phyloP scores from a whole-genome alignment of 2,329 filamentous ascomycete genomes.

The Graphiopsis chlorocephala region DNA sequence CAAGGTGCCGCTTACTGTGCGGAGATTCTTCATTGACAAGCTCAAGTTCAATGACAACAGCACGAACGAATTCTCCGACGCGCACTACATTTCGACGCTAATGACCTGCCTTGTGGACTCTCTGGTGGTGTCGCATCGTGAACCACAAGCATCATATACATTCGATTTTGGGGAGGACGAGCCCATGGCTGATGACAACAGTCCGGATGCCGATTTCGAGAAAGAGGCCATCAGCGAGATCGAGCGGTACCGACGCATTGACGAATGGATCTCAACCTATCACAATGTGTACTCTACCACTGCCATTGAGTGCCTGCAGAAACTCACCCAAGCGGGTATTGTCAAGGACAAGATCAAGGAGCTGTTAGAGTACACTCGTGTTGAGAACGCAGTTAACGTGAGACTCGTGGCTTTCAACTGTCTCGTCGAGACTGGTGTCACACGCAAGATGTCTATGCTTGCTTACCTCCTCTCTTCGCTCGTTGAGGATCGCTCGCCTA shows the following conservation, averaged over 20 bases:
- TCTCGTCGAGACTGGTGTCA: constrained; percentile 55
- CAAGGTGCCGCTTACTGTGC: constrained; percentile 73
- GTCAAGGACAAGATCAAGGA: constrained; percentile 54
- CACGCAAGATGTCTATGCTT: constrained; percentile 51
- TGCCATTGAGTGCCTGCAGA: constrained; percentile 58
- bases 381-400: constrained; percentile 59
- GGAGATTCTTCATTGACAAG: constrained; percentile 82
- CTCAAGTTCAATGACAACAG: constrained; percentile 93
- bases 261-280: constrained; percentile 65
- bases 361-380: constrained; percentile 60
- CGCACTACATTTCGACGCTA: constrained; percentile 80
- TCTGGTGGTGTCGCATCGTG: constrained; percentile 41
- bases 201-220: constrained; percentile 54
- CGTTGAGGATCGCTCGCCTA: constrained; percentile 56
- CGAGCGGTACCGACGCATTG: constrained; percentile 61
- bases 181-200: constrained; percentile 48
- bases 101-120: constrained; percentile 63
- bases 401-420: constrained; percentile 59
- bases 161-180: constrained; percentile 46
- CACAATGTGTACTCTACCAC: constrained; percentile 63
- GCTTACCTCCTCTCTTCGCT: constrained; percentile 58
- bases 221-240: constrained; percentile 59
- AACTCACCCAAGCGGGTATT: constrained; percentile 53
- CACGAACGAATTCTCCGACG: constrained; percentile 82
- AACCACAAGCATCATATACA: constrained; percentile 27